Evolutionary conservation across 2,329 filamentous ascomycete genomes (phyloP), one percentile per base, ranked within the genome.

Genomic region (Phyllosticta paracitricarpa): DNA sequence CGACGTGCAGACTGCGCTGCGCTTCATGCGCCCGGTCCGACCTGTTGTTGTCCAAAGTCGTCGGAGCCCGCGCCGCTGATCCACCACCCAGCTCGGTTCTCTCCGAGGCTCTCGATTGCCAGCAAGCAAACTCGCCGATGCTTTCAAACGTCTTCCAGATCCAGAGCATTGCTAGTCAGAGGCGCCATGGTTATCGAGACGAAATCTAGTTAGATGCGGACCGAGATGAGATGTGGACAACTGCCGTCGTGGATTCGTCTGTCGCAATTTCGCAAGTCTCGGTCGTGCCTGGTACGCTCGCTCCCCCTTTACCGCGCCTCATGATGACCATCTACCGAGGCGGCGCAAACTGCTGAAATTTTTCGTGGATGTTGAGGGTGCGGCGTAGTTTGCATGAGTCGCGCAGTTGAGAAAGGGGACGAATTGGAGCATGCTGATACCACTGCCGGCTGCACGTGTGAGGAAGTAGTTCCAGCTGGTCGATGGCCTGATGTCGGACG

Each of bases 1-100:
- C 28, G 30, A 19, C 24, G 35, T 56, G 58, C 58, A 61, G 58
- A 54, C 58, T 53, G 58, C 40, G 54, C 53, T 28, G 53, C 28
- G 33, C 33, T 14, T 17, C 52, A 17, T 51, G 25, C 57, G 51
- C 24, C 58, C 35, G 35, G 30, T 9, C 58, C 28, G 54, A 56
- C 54, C 28, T 30, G 28, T 8, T 30, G 28, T 30, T 30, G 28
- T 35, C 24, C 17, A 26, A 54, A 10, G 10, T 22, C 4, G 24
- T 51, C 52, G 58, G 58, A 48, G 40, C 40, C 40, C 12, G 40
- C 40, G 14, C 40, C 7, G 40, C 40, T 17, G n/a, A 8, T 17
- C 58, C 33, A 60, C 22, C 26, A 48, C 40, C 19, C 14, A 48
- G 53, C 58, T 52, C 25, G 54, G 35, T 10, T 54, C 35, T 35